These are phyloP conservation scores for Fusarium secorum DNA, from an alignment of 2,329 filamentous ascomycete genomes.

Conservation along the genomic window DNA sequence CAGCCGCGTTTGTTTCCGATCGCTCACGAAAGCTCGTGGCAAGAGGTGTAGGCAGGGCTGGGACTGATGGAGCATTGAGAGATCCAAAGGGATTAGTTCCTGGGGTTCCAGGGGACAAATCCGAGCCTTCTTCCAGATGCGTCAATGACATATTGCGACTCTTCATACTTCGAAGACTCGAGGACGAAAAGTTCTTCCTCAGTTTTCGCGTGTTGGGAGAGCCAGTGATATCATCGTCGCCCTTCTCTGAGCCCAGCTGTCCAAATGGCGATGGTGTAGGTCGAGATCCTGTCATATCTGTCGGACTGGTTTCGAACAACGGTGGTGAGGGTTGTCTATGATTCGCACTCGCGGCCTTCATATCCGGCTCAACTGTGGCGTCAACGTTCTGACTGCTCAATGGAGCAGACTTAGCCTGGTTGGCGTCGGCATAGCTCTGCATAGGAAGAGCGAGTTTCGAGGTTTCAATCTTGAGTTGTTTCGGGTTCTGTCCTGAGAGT, in stretches of 20 bases:
- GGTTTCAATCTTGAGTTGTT: conserved; percentile 91
- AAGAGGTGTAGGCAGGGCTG: conserved; percentile 73
- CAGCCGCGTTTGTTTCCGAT: conserved; percentile 64
- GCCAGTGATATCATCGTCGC: conserved; percentile 53
- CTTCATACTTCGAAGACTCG: conserved; percentile 75
- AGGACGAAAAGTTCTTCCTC: conserved; percentile 74
- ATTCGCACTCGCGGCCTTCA: conserved; percentile 11
- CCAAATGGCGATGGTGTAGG: conserved; percentile 44
- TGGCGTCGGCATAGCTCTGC: conserved; percentile 19
- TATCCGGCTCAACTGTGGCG: conserved; percentile 1
- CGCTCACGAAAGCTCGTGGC: conserved; percentile 68
- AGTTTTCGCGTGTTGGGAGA: conserved; percentile 62
- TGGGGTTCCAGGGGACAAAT: conserved; percentile 77
- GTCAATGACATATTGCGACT: conserved; percentile 76
- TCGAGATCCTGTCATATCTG: conserved; percentile 36
- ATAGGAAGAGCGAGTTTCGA: conserved; percentile 42
- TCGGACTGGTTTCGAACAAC: conserved; percentile 40
- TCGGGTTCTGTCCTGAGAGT: conserved; percentile 80
- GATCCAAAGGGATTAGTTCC: conserved; percentile 71
- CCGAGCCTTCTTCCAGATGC: conserved; percentile 67
- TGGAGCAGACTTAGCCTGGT: conserved; percentile 20
- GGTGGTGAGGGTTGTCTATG: conserved; percentile 40
- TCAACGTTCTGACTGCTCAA: conserved; percentile 14
- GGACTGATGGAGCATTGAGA: conserved; percentile 59
- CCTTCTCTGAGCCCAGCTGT: conserved; percentile 45